Evolutionary conservation across 805 yeast genomes (phyloP), one percentile per base, ranked within the genome.

Genomic region (Saccharomycopsis selenospora): DNA sequence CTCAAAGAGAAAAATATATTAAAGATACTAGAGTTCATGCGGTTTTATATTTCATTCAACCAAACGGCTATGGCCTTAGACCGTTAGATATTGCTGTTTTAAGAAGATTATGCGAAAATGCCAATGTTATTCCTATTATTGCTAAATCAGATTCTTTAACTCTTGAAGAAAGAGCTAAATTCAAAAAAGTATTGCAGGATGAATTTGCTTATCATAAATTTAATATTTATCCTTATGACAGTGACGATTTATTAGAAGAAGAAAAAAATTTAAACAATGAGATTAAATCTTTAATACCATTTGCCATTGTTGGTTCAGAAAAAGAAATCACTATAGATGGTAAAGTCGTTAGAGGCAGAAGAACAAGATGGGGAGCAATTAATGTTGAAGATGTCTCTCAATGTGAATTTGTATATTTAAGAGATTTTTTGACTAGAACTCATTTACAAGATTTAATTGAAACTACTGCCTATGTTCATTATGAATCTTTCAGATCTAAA

Each of bases 371-470:
- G 96, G 97, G 97, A 22, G 75, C 84, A 14, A 84, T 91, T 61
- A 86, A 89, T 65, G 87, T 93, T 53, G 97, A 90, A 69, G 96
- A 93, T 68, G 89, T 87, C 47, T 78, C 83, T 48, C 98, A 93
- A 68, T 89, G 96, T 68, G 99, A 93, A 70, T 93, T 93, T 72
- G 87, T 88, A 33, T 89, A 87, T 59, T 79, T 93, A 62, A 80
- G 97, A 69, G 95, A 88, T 65, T 93, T 93, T 66, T 77, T 93
- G 61, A 88, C 96, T 42, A 81, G 96, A 70, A 88, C 98, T 6
- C 97, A 93, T 66, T 73, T 93, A 61, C 97, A 89, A 66, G 98
- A 91, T 65, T 79, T 93, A 65, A 90, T 93, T 59, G 99, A 93
- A 66, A 80, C 95, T 10, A 93, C 99, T 3, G 72, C 95, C 1